Percentiles rank a stretch among this genome's conserved stretches.
Evolutionary conservation across 1,139 yeast genomes (phyloP).

Genomic region (Suhomyces taliae): DNA sequence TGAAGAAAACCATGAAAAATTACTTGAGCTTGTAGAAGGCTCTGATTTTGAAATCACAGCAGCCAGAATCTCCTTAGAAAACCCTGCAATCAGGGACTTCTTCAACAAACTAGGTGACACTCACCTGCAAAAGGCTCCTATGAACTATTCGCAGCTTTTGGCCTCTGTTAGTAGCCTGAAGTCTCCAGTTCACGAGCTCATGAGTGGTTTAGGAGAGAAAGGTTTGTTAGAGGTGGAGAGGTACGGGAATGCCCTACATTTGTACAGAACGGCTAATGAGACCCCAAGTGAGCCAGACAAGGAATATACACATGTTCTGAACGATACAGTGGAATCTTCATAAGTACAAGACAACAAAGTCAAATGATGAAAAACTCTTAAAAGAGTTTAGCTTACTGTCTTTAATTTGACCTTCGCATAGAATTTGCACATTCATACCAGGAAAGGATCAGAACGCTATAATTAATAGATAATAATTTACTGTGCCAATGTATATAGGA

Average conservation of each 20-base stretch:
- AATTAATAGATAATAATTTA: too few relatives aligned
- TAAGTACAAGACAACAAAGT: too few relatives aligned
- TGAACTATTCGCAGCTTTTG: conserved; percentile 20
- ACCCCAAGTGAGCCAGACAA: background rate
- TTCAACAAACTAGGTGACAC: conserved; percentile 12
- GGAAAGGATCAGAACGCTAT: too few relatives aligned
- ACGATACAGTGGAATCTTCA: too few relatives aligned
- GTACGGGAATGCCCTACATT: conserved; percentile 24
- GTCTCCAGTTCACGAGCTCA: conserved; percentile 16
- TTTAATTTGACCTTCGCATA: too few relatives aligned
- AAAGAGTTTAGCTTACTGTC: too few relatives aligned
- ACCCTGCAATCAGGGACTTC: conserved; percentile 16
- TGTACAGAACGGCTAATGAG: conserved; percentile 1
- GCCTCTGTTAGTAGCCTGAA: conserved; percentile 14
- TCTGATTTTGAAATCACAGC: conserved; percentile 30
- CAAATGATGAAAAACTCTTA: too few relatives aligned
- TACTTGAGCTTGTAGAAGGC: conserved; percentile 23
- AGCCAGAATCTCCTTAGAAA: conserved; percentile 24
- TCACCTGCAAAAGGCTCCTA: background rate
- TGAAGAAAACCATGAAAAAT: conserved; percentile 21
- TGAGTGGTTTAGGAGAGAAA: conserved; percentile 28
- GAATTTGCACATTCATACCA: too few relatives aligned
- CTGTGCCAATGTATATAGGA: too few relatives aligned
- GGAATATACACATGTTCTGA: too few relatives aligned
- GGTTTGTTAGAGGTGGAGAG: conserved; percentile 32